Evolutionary conservation across 202 grass and related monocot genomes (phyloP), one percentile per base, ranked within the genome.

Genomic region (Schoenoplectus triqueter): DNA sequence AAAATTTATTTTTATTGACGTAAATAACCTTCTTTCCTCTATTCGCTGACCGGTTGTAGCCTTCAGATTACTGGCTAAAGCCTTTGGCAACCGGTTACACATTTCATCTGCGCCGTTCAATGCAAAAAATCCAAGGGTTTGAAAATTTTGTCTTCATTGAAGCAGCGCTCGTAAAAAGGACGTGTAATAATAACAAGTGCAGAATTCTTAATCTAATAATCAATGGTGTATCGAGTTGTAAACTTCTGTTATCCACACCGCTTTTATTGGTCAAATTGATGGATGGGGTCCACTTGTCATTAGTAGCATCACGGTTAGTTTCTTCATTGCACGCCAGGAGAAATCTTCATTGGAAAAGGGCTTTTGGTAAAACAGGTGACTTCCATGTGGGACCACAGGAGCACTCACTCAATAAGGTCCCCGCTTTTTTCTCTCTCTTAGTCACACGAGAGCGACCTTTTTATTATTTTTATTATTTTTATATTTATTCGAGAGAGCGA

Each of bases 351-450:
- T 75, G 4, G 0, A 75, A 54, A 57, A 41, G 70, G 9, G 17
- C 8, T 4, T 74, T 74, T 74, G 47, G 46, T 74, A 9, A 9
- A 52, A 74, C 48, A 77, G 13, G 10, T 57, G 73, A 40, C 15
- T 60, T 22, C 60, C 44, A 50, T 21, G 3, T 66, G 79, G 79
- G 60, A 31, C 79, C 60, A 51, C 44, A 66, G 10, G 4, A 66
- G 31, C 59, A 81, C 79, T 65, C 62, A 49, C 57, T 51, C 13
- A 40, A 51, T 19, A 21, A 67, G 80, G 63, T 69, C 19, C 64
- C 40, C 62, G 15, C 4, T 80, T n/a, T 78, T 69, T 44, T 83
- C 80, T 83, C 80, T 82, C 80, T 82, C 63, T 57, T 69, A 69
- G 19, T 83, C 4, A 68, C 45, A 69, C 0, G 64, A 57, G 1